Evolutionary conservation across 2,329 filamentous ascomycete genomes (phyloP), one percentile per base, ranked within the genome.

Genomic region (Periconia digitata): DNA sequence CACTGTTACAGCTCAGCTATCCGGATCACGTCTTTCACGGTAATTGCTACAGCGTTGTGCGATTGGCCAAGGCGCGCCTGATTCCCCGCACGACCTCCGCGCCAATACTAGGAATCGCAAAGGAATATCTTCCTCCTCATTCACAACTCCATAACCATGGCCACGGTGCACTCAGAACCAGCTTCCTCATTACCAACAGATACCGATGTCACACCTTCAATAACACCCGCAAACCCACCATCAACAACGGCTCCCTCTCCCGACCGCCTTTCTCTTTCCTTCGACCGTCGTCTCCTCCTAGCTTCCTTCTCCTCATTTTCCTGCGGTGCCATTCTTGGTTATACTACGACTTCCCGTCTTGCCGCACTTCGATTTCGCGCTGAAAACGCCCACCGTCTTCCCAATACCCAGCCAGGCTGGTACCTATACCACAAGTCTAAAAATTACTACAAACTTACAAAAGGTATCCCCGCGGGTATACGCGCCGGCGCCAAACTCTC

Each of bases 401-500:
- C 94, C 17, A 85, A 83, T 3, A 86, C 86, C 1, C 85, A 89
- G 21, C 84, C 85, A 2, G 92, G 91, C 16, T 99, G 94, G 94
- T 99, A 92, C 69, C 82, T 97, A n/a, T 99, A 99, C 72, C 92
- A 97, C 77, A 96, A 96, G 74, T 90, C 85, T 68, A 97, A 97
- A 73, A 97, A 96, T 73, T 97, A 99, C 75, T 85, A 90, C 62
- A 82, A 87, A 43, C 85, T 89, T 62, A 80, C 87, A 18, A 89
- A 87, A 6, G 92, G 88, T 0, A 76, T 95, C 16, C 83, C 83
- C 44, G 90, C 95, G 63, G 94, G 90, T 0, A 60, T 90, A 42
- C 85, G 81, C 56, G 89, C 94, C 79, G 91, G 87, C 1, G 68
- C 75, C 24, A 85, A 82, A 58, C 78, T 95, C 6, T 83, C 83